Conservation (phyloP, 1,139 yeast genomes). For the Kluyveromyces marxianus region DNA sequence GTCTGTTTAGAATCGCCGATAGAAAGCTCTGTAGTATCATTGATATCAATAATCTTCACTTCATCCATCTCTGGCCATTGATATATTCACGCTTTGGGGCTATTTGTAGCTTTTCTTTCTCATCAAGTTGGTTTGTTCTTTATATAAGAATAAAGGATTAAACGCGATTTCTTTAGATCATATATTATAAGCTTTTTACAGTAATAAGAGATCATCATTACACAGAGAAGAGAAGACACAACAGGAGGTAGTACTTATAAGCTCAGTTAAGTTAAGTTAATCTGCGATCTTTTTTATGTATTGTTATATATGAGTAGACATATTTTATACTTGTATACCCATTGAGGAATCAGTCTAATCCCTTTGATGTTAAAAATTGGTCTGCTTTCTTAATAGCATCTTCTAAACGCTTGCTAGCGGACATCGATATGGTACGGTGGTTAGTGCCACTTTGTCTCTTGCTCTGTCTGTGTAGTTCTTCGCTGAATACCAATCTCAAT, state of each 20-base stretch:
- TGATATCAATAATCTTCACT: slow-evolving; percentile 6
- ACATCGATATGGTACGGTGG: slow-evolving; percentile 15
- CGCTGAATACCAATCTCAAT: slow-evolving; percentile 43
- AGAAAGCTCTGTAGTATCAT: slow-evolving; percentile 2
- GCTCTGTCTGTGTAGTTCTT: slow-evolving; percentile 28
- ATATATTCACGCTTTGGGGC: not conserved
- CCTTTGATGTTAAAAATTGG: not conserved
- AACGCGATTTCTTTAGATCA: no score
- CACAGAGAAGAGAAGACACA: no score
- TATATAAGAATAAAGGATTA: no score
- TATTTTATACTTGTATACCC: not conserved
- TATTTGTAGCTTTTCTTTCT: not conserved
- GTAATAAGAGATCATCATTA: not conserved
- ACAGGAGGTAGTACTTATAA: no score
- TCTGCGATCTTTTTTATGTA: not conserved
- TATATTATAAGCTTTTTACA: no score
- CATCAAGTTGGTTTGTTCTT: no score
- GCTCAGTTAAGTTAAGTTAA: no score
- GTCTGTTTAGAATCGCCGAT: not conserved
- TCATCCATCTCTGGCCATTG: slow-evolving; percentile 3
- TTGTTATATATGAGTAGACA: not conserved
- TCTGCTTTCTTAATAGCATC: slow-evolving; percentile 21
- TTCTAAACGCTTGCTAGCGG: slow-evolving; percentile 19
- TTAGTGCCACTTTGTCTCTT: slow-evolving; percentile 16
- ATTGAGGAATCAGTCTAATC: no score